Evolutionary conservation across 2,329 filamentous ascomycete genomes (phyloP).

Genomic region (Scopulariopsis brevicaulis): DNA sequence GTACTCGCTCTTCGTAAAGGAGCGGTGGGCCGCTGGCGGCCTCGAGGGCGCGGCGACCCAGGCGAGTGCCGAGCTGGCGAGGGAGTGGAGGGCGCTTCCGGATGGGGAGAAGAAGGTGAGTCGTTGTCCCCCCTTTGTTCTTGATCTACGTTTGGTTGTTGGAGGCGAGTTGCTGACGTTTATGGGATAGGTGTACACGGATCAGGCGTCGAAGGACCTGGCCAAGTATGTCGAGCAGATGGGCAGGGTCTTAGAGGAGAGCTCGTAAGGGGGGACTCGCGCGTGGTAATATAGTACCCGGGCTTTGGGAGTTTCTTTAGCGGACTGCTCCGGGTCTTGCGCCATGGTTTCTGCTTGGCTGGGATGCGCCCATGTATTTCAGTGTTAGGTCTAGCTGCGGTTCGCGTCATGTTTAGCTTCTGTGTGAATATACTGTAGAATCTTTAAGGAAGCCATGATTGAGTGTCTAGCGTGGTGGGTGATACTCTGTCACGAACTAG

Average conservation of each 20-base stretch:
- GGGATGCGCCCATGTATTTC: neutral
- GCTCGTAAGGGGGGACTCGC: neutral
- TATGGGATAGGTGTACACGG: constrained; percentile 14
- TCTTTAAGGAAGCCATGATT: neutral
- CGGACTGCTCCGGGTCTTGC: neutral
- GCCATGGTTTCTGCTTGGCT: neutral
- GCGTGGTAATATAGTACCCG: neutral
- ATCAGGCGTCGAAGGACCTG: constrained; percentile 12
- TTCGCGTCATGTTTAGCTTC: constrained; percentile 11
- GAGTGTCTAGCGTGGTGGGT: neutral
- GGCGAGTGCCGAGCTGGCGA: constrained; percentile 14
- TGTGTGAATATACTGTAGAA: constrained; percentile 2
- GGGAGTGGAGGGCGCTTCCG: constrained; percentile 31
- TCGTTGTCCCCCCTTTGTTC: neutral
- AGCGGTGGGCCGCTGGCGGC: constrained; percentile 21
- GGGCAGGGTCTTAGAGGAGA: constrained; percentile 10
- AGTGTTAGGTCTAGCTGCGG: neutral
- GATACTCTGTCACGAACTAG: too few species aligned
- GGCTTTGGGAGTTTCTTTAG: neutral
- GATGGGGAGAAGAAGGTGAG: constrained; percentile 25
- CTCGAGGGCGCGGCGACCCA: constrained; percentile 5
- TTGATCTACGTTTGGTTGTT: neutral
- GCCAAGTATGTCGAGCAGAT: constrained; percentile 10
- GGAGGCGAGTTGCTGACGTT: neutral
- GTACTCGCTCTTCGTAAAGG: constrained; percentile 25